Conservation (phyloP, 306 rosid species). For the Quercus aquifolioides region DNA sequence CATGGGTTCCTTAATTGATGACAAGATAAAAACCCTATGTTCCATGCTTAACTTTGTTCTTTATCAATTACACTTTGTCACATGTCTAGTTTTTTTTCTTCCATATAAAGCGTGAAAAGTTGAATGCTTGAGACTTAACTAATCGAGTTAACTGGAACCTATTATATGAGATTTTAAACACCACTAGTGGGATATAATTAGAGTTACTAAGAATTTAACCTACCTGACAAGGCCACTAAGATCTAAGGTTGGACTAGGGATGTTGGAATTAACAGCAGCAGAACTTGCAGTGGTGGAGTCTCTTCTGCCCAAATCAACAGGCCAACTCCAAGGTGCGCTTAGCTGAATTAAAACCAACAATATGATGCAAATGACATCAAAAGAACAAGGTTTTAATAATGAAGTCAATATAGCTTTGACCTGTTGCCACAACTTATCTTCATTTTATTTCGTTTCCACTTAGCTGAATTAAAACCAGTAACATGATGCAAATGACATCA, state of each 20-base stretch:
- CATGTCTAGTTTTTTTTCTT: too few relatives aligned
- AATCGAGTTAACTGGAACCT: too few relatives aligned
- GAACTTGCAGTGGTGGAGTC: conserved; percentile 70
- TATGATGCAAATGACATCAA: not conserved
- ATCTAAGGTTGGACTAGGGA: conserved; percentile 41
- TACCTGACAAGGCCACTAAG: conserved; percentile 61
- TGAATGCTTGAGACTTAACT: too few relatives aligned
- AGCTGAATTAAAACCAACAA: conserved; percentile 28
- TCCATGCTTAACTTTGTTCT: too few relatives aligned
- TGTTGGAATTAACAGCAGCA: conserved; percentile 37
- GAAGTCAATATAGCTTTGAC: not conserved
- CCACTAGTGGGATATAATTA: too few relatives aligned
- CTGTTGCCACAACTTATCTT: too few relatives aligned
- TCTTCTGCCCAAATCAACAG: conserved; percentile 58
- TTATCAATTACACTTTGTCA: too few relatives aligned
- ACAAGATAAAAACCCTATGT: too few relatives aligned
- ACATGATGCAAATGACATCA: not conserved
- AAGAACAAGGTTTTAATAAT: not conserved
- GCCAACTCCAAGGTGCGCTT: conserved; percentile 49
- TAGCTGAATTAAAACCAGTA: conserved; percentile 27
- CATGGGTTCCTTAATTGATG: too few relatives aligned
- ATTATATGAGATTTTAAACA: too few relatives aligned
- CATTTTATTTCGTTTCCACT: conserved; percentile 15
- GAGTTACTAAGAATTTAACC: too few relatives aligned
- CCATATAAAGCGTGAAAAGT: too few relatives aligned